A percentile compares a stretch with the other conserved stretches of the same genome.
Evolutionary conservation across 495 filamentous ascomycete genomes (phyloP).

Genomic region (Aspergillus bertholletiae): DNA sequence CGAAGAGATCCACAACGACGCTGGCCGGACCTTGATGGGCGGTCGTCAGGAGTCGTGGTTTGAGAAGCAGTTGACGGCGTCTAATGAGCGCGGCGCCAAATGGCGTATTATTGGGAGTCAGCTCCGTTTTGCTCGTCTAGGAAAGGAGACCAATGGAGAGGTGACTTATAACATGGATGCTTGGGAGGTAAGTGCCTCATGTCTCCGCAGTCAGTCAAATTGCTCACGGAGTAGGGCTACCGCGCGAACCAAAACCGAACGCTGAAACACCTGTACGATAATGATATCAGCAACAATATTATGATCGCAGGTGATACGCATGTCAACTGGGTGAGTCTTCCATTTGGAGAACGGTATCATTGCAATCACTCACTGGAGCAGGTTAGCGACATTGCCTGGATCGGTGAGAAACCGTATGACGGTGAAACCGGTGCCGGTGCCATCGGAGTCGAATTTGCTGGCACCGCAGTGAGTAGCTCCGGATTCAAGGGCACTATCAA

Average conservation of each 20-base stretch:
- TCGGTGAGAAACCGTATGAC: constrained; percentile 54
- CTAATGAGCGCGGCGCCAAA: constrained; percentile 33
- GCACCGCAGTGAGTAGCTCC: constrained; percentile 55
- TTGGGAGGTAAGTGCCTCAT: constrained; percentile 36
- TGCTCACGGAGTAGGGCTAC: constrained; percentile 35
- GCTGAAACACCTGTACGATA: constrained; percentile 52
- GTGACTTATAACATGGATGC: constrained; percentile 12
- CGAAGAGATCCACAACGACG: constrained; percentile 50
- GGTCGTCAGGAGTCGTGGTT: constrained; percentile 66
- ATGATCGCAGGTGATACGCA: constrained; percentile 65
- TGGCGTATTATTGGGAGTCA: constrained; percentile 67
- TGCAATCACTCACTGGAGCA: background rate
- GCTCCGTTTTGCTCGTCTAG: constrained; percentile 47
- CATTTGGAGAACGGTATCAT: background rate
- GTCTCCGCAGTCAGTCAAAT: background rate
- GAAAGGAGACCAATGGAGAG: constrained; percentile 2
- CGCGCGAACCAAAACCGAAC: constrained; percentile 61
- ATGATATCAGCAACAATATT: constrained; percentile 63
- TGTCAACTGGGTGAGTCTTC: constrained; percentile 43
- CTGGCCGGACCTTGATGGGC: constrained; percentile 60
- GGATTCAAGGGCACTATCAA: constrained; percentile 47
- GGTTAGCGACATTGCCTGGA: constrained; percentile 60
- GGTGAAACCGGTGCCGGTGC: constrained; percentile 50
- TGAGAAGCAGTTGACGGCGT: constrained; percentile 54
- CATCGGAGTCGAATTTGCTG: constrained; percentile 66